Conservation (phyloP, 805 yeast species). For the Starmerella vaccinii region DNA sequence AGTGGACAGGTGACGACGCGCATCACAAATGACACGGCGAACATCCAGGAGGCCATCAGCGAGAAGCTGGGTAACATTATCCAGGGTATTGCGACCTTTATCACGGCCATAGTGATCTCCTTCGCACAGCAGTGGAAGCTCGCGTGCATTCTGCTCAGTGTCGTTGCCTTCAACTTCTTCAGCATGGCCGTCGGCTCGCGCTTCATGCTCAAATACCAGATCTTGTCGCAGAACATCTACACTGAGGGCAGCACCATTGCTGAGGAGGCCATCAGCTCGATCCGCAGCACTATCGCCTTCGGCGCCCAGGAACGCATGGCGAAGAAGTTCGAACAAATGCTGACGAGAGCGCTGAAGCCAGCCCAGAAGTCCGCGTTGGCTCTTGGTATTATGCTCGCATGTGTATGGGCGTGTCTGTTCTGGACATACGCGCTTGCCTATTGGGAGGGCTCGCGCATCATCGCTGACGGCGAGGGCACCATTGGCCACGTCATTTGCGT, state of each 20-base stretch:
- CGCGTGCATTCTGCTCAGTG: slow-evolving; percentile 31
- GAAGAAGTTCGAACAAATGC: slow-evolving; percentile 28
- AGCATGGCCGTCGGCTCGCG: slow-evolving; percentile 29
- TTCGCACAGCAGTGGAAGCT: slow-evolving; percentile 33
- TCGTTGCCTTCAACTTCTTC: slow-evolving; percentile 29
- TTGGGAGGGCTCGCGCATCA: slow-evolving; percentile 37
- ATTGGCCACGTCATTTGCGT: slow-evolving; percentile 34
- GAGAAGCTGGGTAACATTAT: slow-evolving; percentile 35
- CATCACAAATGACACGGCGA: slow-evolving; percentile 35
- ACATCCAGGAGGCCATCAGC: slow-evolving; percentile 36
- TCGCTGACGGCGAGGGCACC: slow-evolving; percentile 28
- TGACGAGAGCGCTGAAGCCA: slow-evolving; percentile 25
- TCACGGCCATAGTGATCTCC: slow-evolving; percentile 33
- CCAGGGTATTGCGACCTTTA: slow-evolving; percentile 34
- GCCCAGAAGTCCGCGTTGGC: slow-evolving; percentile 27
- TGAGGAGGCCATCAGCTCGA: slow-evolving; percentile 36
- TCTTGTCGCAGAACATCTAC: slow-evolving; percentile 24
- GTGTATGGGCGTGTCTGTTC: slow-evolving; percentile 33
- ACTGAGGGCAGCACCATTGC: slow-evolving; percentile 33
- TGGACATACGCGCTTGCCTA: slow-evolving; percentile 35
- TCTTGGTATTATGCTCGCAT: slow-evolving; percentile 31
- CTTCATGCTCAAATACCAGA: slow-evolving; percentile 28
- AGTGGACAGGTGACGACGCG: slow-evolving; percentile 38
- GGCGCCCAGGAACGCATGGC: slow-evolving; percentile 34
- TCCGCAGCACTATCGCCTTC: slow-evolving; percentile 36